phyloP scores from a whole-genome alignment of 1,284 basidiomycete genomes.

The Microbotryum intermedium region DNA sequence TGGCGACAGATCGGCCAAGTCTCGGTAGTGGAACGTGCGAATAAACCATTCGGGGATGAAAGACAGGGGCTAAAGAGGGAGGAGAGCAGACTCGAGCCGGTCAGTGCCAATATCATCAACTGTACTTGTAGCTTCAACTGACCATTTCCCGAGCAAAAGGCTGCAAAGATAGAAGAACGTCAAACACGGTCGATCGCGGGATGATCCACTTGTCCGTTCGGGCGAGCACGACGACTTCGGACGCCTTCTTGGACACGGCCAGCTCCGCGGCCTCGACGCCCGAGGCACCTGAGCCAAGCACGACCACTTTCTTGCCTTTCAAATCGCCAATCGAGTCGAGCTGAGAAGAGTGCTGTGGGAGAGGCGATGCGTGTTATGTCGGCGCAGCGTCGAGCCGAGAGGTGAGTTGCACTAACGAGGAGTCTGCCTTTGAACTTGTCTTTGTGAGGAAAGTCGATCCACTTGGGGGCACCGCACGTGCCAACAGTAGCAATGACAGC shows the following conservation, averaged over 20 bases:
- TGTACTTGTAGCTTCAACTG: slow-evolving; percentile 42
- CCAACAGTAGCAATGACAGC: slow-evolving; percentile 43
- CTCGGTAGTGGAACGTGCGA: slow-evolving; percentile 49
- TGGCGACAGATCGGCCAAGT: slow-evolving; percentile 47
- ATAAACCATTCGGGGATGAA: slow-evolving; percentile 51
- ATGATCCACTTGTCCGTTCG: slow-evolving; percentile 45
- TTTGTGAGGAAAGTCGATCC: slow-evolving; percentile 48
- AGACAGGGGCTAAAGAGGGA: slow-evolving; percentile 5
- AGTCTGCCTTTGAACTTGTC: slow-evolving; percentile 45
- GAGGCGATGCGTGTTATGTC: no score
- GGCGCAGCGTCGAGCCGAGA: no score
- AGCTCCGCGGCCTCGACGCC: slow-evolving; percentile 57
- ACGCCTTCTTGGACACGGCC: slow-evolving; percentile 46
- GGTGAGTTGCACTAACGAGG: slow-evolving; percentile 26
- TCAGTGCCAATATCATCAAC: slow-evolving; percentile 7
- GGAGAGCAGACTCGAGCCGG: no score
- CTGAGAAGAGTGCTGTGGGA: slow-evolving; percentile 46
- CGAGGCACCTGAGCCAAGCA: slow-evolving; percentile 54
- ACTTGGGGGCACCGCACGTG: slow-evolving; percentile 51
- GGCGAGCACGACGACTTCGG: slow-evolving; percentile 47
- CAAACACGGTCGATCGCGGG: slow-evolving; percentile 50
- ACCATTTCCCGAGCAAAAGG: slow-evolving; percentile 52
- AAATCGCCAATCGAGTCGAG: slow-evolving; percentile 43
- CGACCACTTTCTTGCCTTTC: slow-evolving; percentile 47
- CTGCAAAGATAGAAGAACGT: slow-evolving; percentile 50